These are phyloP conservation scores for Sarocladium kiliense DNA, from an alignment of 2,329 filamentous ascomycete species.

Conservation along the genomic window DNA sequence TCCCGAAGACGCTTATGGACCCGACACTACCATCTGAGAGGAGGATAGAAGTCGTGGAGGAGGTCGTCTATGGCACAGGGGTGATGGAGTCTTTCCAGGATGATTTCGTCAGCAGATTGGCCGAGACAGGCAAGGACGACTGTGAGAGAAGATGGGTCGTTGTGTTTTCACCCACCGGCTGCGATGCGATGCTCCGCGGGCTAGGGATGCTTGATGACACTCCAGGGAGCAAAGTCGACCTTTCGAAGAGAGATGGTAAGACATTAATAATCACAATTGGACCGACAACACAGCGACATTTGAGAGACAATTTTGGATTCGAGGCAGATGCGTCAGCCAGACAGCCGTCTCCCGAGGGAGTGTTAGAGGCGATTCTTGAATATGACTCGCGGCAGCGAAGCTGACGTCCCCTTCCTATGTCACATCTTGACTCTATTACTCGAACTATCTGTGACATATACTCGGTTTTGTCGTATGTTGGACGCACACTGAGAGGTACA, in stretches of 20 bases:
- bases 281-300: slow-evolving; percentile 78
- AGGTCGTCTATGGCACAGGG: slow-evolving; percentile 81
- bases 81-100: slow-evolving; percentile 73
- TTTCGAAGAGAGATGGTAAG: slow-evolving; percentile 38
- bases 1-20: slow-evolving; percentile 73
- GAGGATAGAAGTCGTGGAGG: slow-evolving; percentile 66
- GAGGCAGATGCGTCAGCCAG: slow-evolving; percentile 75
- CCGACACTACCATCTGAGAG: slow-evolving; percentile 38
- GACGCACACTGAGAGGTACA: no score
- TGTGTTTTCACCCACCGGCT: slow-evolving; percentile 65
- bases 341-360: slow-evolving; percentile 75
- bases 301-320: slow-evolving; percentile 59
- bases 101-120: slow-evolving; percentile 54
- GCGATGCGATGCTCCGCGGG: slow-evolving; percentile 52
- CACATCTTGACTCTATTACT: background rate
- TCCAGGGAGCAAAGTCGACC: slow-evolving; percentile 42
- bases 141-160: slow-evolving; percentile 60
- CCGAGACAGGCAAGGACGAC: slow-evolving; percentile 31
- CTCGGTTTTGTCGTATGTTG: no score
- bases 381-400: slow-evolving; percentile 13
- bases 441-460: no score
- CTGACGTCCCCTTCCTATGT: background rate
- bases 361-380: slow-evolving; percentile 61
- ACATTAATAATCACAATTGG: slow-evolving; percentile 83
- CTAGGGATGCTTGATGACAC: slow-evolving; percentile 46